A percentile compares a stretch with the other conserved stretches of the same genome.
phyloP scores from a whole-genome alignment of 805 yeast species.

The Millerago galiae region DNA sequence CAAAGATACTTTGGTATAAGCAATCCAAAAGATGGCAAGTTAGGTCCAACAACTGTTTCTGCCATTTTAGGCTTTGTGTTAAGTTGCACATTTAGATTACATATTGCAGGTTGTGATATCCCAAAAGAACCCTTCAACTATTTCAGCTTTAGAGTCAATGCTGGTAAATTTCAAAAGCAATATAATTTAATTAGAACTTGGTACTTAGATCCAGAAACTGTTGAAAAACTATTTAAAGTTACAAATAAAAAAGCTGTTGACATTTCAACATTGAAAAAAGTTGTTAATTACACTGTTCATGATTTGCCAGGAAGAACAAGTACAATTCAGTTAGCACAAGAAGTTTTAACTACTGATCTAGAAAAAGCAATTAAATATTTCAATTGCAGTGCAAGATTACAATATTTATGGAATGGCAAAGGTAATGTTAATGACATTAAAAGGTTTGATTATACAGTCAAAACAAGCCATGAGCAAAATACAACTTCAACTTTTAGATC shows the following conservation, averaged over 20 bases:
- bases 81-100: constrained; percentile 58
- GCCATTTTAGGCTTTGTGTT: constrained; percentile 75
- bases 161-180: constrained; percentile 75
- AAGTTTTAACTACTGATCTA: constrained; percentile 33
- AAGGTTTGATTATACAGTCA: constrained; percentile 12
- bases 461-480: not conserved
- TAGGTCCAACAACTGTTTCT: constrained; percentile 66
- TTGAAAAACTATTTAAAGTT: constrained; percentile 39
- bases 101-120: constrained; percentile 52
- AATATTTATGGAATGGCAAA: constrained; percentile 44
- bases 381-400: constrained; percentile 28
- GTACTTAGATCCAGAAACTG: constrained; percentile 52
- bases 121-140: constrained; percentile 84
- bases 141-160: constrained; percentile 57
- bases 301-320: constrained; percentile 45
- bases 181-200: constrained; percentile 44
- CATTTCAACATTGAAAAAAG: constrained; percentile 50
- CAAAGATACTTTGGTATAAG: constrained; percentile 30
- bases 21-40: constrained; percentile 41
- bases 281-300: constrained; percentile 66
- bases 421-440: constrained; percentile 35
- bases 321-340: constrained; percentile 29
- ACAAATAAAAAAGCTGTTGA: constrained; percentile 39
- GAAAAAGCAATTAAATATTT: constrained; percentile 23
- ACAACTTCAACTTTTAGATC: constrained; percentile 9